These are phyloP conservation scores for Candida sp. DNA, from an alignment of 1,139 yeast species.

Conservation along the genomic window DNA sequence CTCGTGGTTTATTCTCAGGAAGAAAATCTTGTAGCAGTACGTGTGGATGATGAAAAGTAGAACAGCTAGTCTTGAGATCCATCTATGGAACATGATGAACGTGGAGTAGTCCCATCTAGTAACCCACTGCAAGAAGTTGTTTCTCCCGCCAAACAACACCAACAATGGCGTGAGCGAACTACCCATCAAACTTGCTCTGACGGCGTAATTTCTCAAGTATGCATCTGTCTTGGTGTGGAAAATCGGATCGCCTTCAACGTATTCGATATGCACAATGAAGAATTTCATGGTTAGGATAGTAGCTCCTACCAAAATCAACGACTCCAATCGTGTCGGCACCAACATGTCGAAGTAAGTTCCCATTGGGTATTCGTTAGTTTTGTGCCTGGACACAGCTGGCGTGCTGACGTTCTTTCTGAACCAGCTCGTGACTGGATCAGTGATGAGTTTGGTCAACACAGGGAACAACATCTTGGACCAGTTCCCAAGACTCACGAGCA, in stretches of 20 bases:
- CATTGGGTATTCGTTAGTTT: conserved; percentile 14
- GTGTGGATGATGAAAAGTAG: conserved; percentile 36
- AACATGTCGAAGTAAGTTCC: conserved; percentile 19
- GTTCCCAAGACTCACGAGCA: conserved; percentile 44
- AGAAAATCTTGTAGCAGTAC: conserved; percentile 14
- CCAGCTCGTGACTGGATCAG: conserved; percentile 24
- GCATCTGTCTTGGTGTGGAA: conserved; percentile 21
- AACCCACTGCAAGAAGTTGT: conserved; percentile 44
- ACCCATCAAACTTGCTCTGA: conserved; percentile 35
- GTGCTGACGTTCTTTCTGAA: conserved; percentile 30
- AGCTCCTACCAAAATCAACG: conserved; percentile 34
- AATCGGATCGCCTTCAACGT: conserved; percentile 28
- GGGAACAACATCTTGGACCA: conserved; percentile 41
- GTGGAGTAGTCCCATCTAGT: conserved; percentile 41
- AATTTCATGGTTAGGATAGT: conserved; percentile 40
- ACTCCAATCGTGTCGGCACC: conserved; percentile 24
- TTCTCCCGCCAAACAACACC: conserved; percentile 45
- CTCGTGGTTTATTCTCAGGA: too few relatives aligned
- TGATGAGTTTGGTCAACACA: conserved; percentile 23
- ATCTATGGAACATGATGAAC: conserved; percentile 39
- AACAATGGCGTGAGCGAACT: conserved; percentile 34
- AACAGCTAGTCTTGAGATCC: conserved; percentile 38
- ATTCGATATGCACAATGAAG: conserved; percentile 23
- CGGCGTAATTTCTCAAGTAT: conserved; percentile 31
- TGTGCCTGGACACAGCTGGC: conserved; percentile 33